Evolutionary conservation across 192 early-diverging fungal species (phyloP), one percentile per base, ranked within the genome.

Genomic region (Podila verticillata): DNA sequence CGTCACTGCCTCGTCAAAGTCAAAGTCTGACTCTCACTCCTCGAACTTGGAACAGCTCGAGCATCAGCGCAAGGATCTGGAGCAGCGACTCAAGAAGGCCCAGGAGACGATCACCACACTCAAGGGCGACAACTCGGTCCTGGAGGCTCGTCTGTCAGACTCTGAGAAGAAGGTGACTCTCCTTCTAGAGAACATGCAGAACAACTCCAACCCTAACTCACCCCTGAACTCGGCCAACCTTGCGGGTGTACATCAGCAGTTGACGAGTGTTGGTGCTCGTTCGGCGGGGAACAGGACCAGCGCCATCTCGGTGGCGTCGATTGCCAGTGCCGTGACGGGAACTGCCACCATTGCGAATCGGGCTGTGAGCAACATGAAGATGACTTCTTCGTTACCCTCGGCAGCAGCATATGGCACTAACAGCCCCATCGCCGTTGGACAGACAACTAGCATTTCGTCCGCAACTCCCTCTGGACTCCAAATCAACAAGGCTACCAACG

Each of bases 101-200:
- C 65, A 68, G 10, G 70, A 72, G 36, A 62, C 57, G 24, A 72
- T 72, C 47, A 60, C 61, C 0, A 48, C 58, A 4, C 48, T 80
- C 29, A 61, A 72, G 35, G 56, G 70, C 26, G 70, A 80, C 34
- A 80, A 80, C 66, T 72, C 69, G 20, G 70, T 60, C 20, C 39
- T 80, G 49, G 70, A 72, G 34, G 65, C 65, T 15, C 49, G 77
- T 12, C 63, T 80, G 2, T 44, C 56, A 4, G 77, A 80, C 7
- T 51, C 77, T 7, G 77, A 80, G 28, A 80, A 80, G 70, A 80
- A 72, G 24, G 77, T 80, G 59, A 54, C 60, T 0, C 44, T 80
- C 26, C 47, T 80, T 0, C 34, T 80, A 1, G 77, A 80, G 39
- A 49, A 80, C 48, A 80, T 80, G 77, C 77, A 80, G 26, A 63